These are phyloP conservation scores for Fusarium piperis DNA, from an alignment of 2,329 filamentous ascomycete species.

Conservation along the genomic window DNA sequence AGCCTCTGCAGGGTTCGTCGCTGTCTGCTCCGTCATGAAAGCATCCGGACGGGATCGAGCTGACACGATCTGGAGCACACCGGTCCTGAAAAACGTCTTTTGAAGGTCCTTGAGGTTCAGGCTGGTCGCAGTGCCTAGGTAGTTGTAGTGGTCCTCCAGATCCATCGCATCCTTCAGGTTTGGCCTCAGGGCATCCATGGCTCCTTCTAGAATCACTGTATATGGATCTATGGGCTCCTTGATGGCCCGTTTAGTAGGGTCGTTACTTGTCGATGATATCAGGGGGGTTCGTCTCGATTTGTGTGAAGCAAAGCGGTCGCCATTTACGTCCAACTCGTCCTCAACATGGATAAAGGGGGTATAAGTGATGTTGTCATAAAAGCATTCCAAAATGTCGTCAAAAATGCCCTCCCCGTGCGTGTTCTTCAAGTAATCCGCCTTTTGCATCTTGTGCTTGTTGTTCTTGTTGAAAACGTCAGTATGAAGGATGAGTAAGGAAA, in stretches of 20 bases:
- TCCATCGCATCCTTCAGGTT: constrained; percentile 92
- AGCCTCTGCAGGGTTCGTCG: constrained; percentile 84
- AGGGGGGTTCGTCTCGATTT: constrained; percentile 77
- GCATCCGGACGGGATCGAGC: constrained; percentile 92
- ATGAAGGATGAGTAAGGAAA: constrained; percentile 94
- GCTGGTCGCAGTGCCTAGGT: constrained; percentile 78
- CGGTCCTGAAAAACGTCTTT: constrained; percentile 89
- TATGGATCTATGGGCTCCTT: constrained; percentile 96
- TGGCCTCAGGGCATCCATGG: constrained; percentile 83
- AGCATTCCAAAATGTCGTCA: constrained; percentile 91
- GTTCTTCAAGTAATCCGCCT: constrained; percentile 93
- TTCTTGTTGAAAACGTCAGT: constrained; percentile 99
- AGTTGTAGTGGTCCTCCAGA: constrained; percentile 90
- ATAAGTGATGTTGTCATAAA: constrained; percentile 98
- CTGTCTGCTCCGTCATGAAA: constrained; percentile 89
- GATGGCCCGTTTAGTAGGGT: constrained; percentile 66
- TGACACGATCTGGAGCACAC: constrained; percentile 93
- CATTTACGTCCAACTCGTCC: constrained; percentile 84
- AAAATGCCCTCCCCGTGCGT: constrained; percentile 91
- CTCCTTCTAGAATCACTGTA: constrained; percentile 89
- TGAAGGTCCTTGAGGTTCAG: constrained; percentile 86
- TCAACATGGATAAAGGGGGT: constrained; percentile 98
- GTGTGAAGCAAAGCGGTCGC: constrained; percentile 75
- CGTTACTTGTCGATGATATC: constrained; percentile 68
- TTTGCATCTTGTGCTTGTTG: constrained; percentile 99